Evolutionary conservation across 805 yeast genomes (phyloP), one percentile per base, ranked within the genome.

Genomic region (Zygosaccharomyces lentus): DNA sequence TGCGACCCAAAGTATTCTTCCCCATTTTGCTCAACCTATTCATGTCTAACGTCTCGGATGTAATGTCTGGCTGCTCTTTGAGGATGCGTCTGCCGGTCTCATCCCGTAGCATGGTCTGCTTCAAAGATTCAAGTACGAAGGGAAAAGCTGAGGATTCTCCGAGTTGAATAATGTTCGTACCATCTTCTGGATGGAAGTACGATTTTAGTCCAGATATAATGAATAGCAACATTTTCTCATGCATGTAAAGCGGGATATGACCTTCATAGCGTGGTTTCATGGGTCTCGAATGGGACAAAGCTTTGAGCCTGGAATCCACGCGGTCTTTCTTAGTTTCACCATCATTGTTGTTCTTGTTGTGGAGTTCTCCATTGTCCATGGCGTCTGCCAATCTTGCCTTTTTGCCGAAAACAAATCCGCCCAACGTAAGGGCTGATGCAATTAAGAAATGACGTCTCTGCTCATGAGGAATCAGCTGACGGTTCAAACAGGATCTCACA

Each of bases 111-210:
- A 93, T 91, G 50, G 78, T 78, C 23, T 71, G 71, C 54, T 87
- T 80, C 47, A 93, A 65, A 12, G 73, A 66, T 16, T 71, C 73
- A 43, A 95, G 73, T 27, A 89, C 79, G 25, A 73, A 75, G 8
- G 84, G 81, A 34, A 84, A 71, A 6, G 96, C 96, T 0, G 96
- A 84, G 12, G 91, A 81, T 62, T 93, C 99, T 1, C 99, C 99
- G 54, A 86, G 71, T 31, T 86, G 89, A 17, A 84, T 89, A 47
- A 86, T 84, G 57, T 82, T 81, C 49, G 78, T 80, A 47, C 87
- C 87, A 46, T 82, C 67, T 56, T 83, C 88, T 5, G 93, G 95
- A 57, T 84, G 89, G 41, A 77, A 70, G 57, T 72, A 81, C 0
- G 96, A 84, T 19, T 90, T 91, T 15, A 86, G 59, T 1, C 95